Evolutionary conservation across 2,329 filamentous ascomycete species (phyloP).

Genomic region (Microcyclosporella mali): DNA sequence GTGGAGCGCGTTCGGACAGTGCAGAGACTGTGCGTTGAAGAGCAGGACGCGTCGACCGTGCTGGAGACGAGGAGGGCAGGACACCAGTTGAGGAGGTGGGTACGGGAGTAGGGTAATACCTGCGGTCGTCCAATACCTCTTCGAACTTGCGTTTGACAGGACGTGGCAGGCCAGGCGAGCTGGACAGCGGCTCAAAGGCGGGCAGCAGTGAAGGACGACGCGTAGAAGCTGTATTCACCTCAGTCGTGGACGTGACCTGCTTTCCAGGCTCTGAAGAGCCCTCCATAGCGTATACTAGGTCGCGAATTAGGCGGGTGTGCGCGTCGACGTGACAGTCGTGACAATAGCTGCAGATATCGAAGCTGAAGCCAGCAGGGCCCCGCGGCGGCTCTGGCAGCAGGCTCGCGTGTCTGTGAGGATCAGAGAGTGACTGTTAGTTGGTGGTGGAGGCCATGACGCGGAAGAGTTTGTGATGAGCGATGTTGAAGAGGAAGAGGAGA

Average conservation of each 20-base stretch:
- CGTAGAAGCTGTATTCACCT: conserved; percentile 16
- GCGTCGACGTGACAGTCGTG: conserved; percentile 2
- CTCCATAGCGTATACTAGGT: conserved; percentile 21
- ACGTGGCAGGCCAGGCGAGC: conserved; percentile 65
- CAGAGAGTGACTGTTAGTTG: neutral
- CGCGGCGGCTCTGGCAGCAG: neutral
- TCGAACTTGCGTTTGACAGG: conserved; percentile 59
- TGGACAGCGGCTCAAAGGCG: conserved; percentile 73
- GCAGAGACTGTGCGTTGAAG: conserved; percentile 57
- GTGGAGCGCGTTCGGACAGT: conserved; percentile 72
- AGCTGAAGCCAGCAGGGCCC: neutral
- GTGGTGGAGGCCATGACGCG: neutral
- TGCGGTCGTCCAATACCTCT: conserved; percentile 42
- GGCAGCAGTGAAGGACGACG: conserved; percentile 61
- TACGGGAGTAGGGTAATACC: conserved; percentile 81
- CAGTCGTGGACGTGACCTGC: conserved; percentile 13
- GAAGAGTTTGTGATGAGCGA: neutral
- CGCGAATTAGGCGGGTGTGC: conserved; percentile 18
- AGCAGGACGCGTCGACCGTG: conserved; percentile 44
- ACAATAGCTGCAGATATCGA: neutral
- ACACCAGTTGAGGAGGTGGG: conserved; percentile 92
- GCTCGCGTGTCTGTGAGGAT: neutral
- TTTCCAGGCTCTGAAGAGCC: conserved; percentile 12
- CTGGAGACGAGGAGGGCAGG: conserved; percentile 75
- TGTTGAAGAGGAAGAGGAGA: neutral